Base-by-base conservation (phyloP, 306 rosid genomes). In the Carpinus fangiana region DNA sequence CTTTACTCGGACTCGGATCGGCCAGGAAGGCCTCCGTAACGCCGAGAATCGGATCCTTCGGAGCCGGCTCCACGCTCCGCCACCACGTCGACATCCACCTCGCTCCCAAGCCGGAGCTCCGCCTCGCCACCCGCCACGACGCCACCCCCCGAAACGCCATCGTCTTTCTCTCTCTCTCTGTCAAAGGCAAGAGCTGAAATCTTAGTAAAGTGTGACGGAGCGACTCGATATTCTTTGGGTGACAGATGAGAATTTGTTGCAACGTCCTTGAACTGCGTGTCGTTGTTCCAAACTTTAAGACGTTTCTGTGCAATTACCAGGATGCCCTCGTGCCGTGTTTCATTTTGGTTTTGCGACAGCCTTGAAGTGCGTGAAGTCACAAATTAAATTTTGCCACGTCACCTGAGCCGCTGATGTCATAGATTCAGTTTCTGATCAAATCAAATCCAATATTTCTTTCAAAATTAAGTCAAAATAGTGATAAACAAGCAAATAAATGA, bases 1-100 rank as follows among this genome's bases (percentile, higher is more conserved):
- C 95, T 86, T 95, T 95, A 56, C 83, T 82, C 0, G 98, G 97
- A 80, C 89, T 88, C 46, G 92, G 93, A 92, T 95, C 98, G 28
- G 98, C 95, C 55, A 95, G 89, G 76, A 80, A 95, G 73, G 98
- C 98, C 80, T 95, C 98, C 38, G 98, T 95, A 54, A 92, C 98
- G n/a, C 98, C 97, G 80, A 95, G 98, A 82, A 95, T 95, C 7
- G 98, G 98, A 75, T 95, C 98, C 87, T 92, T 95, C 3, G 98
- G 89, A 60, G 98, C 97, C 1, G 88, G 98, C 23, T 95, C 90
- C 36, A 95, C 90, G 77, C 55, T 82, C 73, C 86, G 78, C 92
- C 94, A 95, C 97, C 95, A 95, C 12, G 97, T 79, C 2, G 97
- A 90, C 81, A 91, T 85, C 84, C 84, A 82, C 76, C 98, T 87